Conservation (phyloP, 257 asterid species). For the Solanum appendiculatum region DNA sequence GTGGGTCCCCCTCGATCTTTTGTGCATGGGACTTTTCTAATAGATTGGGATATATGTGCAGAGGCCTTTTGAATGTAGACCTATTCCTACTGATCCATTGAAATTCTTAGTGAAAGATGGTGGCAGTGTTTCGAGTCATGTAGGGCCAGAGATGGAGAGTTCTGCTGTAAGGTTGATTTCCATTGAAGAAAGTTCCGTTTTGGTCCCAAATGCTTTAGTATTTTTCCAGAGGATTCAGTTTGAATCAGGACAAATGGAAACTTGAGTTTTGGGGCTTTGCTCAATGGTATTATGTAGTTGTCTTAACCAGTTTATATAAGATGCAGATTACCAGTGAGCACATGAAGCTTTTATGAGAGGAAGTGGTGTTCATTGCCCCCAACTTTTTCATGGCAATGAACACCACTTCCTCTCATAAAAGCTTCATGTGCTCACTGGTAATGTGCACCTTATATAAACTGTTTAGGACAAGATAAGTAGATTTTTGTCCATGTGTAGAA, state of each 20-base stretch:
- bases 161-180: neutral
- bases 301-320: neutral
- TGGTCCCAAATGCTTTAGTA: neutral
- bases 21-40: neutral
- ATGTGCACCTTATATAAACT: neutral
- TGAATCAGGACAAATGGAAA: neutral
- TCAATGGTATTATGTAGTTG: neutral
- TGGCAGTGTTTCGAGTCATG: neutral
- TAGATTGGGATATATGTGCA: neutral
- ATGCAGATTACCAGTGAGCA: neutral
- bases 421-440: neutral
- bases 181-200: neutral
- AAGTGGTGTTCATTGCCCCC: neutral
- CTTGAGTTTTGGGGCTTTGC: neutral
- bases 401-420: neutral
- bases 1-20: neutral
- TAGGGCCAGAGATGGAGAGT: neutral
- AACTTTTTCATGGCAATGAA: neutral
- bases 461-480: neutral
- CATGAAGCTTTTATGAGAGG: neutral
- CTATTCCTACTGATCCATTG: neutral
- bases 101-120: neutral
- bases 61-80: neutral
- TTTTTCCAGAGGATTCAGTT: neutral
- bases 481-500: neutral